Evolutionary conservation across 2,329 filamentous ascomycete species (phyloP).

Genomic region (Penicillium hordei): DNA sequence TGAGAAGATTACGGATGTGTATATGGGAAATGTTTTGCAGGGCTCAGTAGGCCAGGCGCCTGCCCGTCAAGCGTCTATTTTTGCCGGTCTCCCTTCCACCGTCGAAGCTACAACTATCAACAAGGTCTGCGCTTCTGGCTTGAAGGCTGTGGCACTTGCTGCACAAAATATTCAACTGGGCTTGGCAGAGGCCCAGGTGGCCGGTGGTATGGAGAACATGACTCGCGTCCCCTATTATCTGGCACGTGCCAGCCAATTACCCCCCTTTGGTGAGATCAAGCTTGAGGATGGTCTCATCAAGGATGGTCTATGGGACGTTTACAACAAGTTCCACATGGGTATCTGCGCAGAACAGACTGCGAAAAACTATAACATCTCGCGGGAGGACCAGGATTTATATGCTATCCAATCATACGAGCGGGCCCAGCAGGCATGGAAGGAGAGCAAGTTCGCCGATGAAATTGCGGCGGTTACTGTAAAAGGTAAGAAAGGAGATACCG

Average conservation of each 20-base stretch:
- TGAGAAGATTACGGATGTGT: slow-evolving; percentile 83
- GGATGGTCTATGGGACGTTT: slow-evolving; percentile 94
- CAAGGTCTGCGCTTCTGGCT: slow-evolving; percentile 94
- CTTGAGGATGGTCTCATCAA: slow-evolving; percentile 91
- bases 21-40: slow-evolving; percentile 95
- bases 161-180: slow-evolving; percentile 95
- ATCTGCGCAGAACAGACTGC: slow-evolving; percentile 94
- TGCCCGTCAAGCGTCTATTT: slow-evolving; percentile 84
- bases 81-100: slow-evolving; percentile 76
- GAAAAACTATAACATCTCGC: slow-evolving; percentile 76
- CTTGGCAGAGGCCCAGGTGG: slow-evolving; percentile 81
- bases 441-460: slow-evolving; percentile 81
- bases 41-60: slow-evolving; percentile 84
- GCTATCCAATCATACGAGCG: slow-evolving; percentile 86
- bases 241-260: slow-evolving; percentile 74
- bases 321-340: slow-evolving; percentile 97
- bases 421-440: slow-evolving; percentile 85
- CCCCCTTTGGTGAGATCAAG: slow-evolving; percentile 82
- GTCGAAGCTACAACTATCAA: slow-evolving; percentile 92
- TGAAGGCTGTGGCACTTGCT: slow-evolving; percentile 88
- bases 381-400: slow-evolving; percentile 88
- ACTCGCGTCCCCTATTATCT: slow-evolving; percentile 88
- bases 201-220: slow-evolving; percentile 99
- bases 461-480: slow-evolving; percentile 85
- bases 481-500: slow-evolving; percentile 75